Base-by-base conservation (phyloP, 257 asterid species). In the Fraxinus pennsylvanica region DNA sequence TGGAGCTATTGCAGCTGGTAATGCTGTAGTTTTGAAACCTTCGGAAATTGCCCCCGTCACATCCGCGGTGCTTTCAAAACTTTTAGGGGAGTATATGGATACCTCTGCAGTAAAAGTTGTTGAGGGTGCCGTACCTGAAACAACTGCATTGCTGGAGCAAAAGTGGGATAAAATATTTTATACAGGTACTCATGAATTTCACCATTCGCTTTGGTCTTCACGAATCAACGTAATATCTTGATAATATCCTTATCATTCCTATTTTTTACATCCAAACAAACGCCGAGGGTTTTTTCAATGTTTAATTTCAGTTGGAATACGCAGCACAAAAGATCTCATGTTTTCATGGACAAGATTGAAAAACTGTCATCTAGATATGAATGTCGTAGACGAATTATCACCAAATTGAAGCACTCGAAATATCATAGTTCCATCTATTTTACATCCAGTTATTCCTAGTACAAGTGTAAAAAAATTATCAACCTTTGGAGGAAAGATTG, bases 1-100 rank as follows among this genome's bases (percentile, higher is more conserved):
- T 15, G 97, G 97, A 80, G 98, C 98, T 25, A 84, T 94, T 54
- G 92, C 98, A 45, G 97, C 97, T 71, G 98, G 98, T n/a, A 94
- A 94, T 80, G 87, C 89, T n/a, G 96, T 94, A 41, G 96, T 94
- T 36, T 76, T 94, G 86, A 94, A 94, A 87, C 95, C 90, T 43
- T 88, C 92, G 0, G 92, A 88, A 79, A 77, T 84, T 8, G 88
- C 92, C 71, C 86, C 89, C 0, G 97, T 94, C 43, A 86, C 93
- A 35, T 90, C 96, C 0, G 81, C 91, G 1, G 59, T 90, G 72
- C 91, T 92, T 14, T 81, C 93, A 10, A 88, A 87, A 73, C 95
- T 94, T 76, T 74, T 94, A 19, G 89, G 87, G 43, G 79, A 85
- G 75, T 94, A 90, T 68, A 84, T 92, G 91, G 97, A 94, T 72